These are phyloP conservation scores for Globisporangium camurandrum DNA, from an alignment of 352 stramenopile genomes.

Conservation along the genomic window DNA sequence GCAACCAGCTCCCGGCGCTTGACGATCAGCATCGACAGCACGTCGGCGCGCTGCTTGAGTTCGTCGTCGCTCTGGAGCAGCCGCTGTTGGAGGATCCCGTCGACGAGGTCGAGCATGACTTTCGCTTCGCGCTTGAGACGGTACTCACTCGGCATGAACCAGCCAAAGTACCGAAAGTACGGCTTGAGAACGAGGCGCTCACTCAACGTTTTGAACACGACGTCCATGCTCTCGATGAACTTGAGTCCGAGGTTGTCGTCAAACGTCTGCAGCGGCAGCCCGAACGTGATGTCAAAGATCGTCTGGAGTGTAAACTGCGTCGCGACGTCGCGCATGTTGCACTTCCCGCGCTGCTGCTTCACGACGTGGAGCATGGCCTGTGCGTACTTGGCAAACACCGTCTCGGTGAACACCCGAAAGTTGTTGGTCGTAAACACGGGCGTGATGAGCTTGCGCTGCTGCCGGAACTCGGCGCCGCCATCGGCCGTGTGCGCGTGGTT, in stretches of 20 bases:
- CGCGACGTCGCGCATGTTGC: constrained; percentile 43
- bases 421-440: constrained; percentile 82
- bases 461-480: constrained; percentile 43
- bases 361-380: constrained; percentile 14
- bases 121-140: constrained; percentile 18
- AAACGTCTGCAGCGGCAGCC: constrained; percentile 23
- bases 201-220: constrained; percentile 40
- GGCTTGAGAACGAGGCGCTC: constrained; percentile 52
- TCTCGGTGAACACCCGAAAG: constrained; percentile 37
- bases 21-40: constrained; percentile 48
- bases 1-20: constrained; percentile 28
- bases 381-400: constrained; percentile 39
- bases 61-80: constrained; percentile 25
- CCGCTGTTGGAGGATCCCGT: constrained; percentile 27
- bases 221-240: constrained; percentile 47
- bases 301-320: constrained; percentile 40
- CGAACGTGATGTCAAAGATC: constrained; percentile 57
- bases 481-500: constrained; percentile 43
- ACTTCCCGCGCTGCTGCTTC: constrained; percentile 8
- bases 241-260: constrained; percentile 2
- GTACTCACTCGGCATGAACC: constrained; percentile 58
- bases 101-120: constrained; percentile 28
- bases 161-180: constrained; percentile 48
- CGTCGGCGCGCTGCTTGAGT: constrained; percentile 27
- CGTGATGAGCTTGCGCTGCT: constrained; percentile 74